Evolutionary conservation across 768 basidiomycete genomes (phyloP), one percentile per base, ranked within the genome.

Genomic region (Mycena vulgaris): DNA sequence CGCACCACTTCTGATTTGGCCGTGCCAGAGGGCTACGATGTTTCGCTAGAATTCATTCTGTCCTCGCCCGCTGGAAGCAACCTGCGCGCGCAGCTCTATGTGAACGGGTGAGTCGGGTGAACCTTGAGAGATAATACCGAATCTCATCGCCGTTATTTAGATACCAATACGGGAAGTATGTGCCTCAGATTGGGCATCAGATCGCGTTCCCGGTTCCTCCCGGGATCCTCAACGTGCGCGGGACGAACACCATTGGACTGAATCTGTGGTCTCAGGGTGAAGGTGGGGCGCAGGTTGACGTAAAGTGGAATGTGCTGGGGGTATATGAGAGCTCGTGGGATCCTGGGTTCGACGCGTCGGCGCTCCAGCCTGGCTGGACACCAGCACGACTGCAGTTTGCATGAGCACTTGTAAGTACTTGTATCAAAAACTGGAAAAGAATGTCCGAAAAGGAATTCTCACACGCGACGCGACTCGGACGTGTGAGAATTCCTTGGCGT

Each of bases 1-100:
- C 81, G 86, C 60, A 88, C 88, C 10, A 86, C 83, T 0, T 87
- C 90, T 63, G 75, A 83, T 27, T 80, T 90, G 35, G 66, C 80
- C 40, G 75, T 90, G 19, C 84, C 87, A 1, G 70, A 69, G n/a
- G 84, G 81, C 11, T 80, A 82, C 31, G 90, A 90, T 66, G 80
- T 84, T 23, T 47, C 63, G 25, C 42, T 73, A 14, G 53, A 69
- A 30, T 56, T 73, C 28, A 55, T 69, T 14, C 60, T 73, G 30
- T 62, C 42, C 42, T 55, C 63, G 21, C 58, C 63, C 25, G 17
- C 37, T 7, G 72, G 68, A 10, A 61, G 58, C 31, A 40, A 47
- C n/a, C 27, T 70, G 9, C 68, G 72, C 17, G 68, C 68, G 28
- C 68, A 60, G 17, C 47, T 73, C 19, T 73, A 66, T 49, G 64